Evolutionary conservation across 352 stramenopile species (phyloP), one percentile per base, ranked within the genome.

Genomic region (Globisporangium apiculatum): DNA sequence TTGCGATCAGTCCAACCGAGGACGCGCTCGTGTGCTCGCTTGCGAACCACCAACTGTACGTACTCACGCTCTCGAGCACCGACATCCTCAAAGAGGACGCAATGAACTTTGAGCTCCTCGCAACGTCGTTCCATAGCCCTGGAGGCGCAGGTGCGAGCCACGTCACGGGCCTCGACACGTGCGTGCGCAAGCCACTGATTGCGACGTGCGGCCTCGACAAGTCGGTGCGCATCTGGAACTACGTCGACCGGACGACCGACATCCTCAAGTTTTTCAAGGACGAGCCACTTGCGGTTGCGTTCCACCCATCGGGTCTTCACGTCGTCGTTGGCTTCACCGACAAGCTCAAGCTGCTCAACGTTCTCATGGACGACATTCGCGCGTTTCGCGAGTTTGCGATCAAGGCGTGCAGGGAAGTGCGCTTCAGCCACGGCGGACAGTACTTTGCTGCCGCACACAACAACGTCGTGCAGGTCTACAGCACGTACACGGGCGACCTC

Each of bases 191-290:
- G 59, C 91, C 91, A 3, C 68, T 98, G 3, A 70, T 96, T 8
- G 89, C 88, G 2, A 98, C 94, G 4, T 97, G 84, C 52, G 90
- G 86, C 3, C 67, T 96, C 4, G 94, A 98, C 68, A 81, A 85
- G 47, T 96, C 89, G 0, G 76, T 98, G 14, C 79, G 92, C 38
- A 72, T 98, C 24, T 98, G 94, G 94, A 98, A 98, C 69, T 98
- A 97, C 67, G 50, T 95, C 45, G 88, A 96, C 60, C 92, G 96
- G 57, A 87, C 76, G 36, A 86, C 85, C 0, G 91, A 98, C 53
- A 89, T 98, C 48, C 80, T 91, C 66, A 96, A 96, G 54, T 75
- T 81, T 51, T 98, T 97, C 67, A 83, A 84, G 42, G 94, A 98
- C 55, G 89, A 97, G 49, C 79, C 88, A 14, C 73, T 85, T 43